phyloP scores from a whole-genome alignment of 1,284 basidiomycete species.

The Cutaneotrichosporon sp. region DNA sequence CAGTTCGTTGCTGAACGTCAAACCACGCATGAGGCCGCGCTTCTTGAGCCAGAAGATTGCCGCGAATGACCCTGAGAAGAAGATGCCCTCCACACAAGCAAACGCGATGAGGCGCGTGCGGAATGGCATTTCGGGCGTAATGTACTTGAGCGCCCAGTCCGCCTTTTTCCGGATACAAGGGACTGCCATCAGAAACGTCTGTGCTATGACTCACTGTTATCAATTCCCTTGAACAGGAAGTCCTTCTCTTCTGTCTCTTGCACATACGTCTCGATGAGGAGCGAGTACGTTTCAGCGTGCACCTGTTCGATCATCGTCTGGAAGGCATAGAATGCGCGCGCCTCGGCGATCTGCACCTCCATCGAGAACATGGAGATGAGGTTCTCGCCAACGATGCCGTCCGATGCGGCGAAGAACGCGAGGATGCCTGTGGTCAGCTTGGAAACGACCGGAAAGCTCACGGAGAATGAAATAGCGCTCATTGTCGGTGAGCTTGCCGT shows the following conservation, averaged over 20 bases:
- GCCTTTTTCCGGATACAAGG: slow-evolving; percentile 80
- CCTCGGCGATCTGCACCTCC: slow-evolving; percentile 90
- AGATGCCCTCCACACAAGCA: slow-evolving; percentile 94
- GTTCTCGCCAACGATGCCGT: slow-evolving; percentile 94
- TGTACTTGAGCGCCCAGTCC: slow-evolving; percentile 92
- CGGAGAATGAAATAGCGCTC: slow-evolving; percentile 93
- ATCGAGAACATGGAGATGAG: slow-evolving; percentile 90
- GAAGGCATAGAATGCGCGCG: slow-evolving; percentile 95
- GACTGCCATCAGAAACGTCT: slow-evolving; percentile 27
- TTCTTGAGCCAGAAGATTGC: slow-evolving; percentile 99
- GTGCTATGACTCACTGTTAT: slow-evolving; percentile 51
- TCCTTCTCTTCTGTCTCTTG: slow-evolving; percentile 57
- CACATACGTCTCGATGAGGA: slow-evolving; percentile 61
- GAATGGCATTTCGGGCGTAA: slow-evolving; percentile 75
- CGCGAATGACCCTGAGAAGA: slow-evolving; percentile 91
- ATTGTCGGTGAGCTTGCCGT: slow-evolving; percentile 77
- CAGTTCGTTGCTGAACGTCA: slow-evolving; percentile 93
- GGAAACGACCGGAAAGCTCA: slow-evolving; percentile 33
- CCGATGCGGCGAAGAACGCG: slow-evolving; percentile 93
- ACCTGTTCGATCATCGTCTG: slow-evolving; percentile 90
- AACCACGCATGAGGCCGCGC: slow-evolving; percentile 94
- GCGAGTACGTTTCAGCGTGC: slow-evolving; percentile 61
- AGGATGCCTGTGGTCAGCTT: slow-evolving; percentile 59
- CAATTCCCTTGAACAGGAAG: slow-evolving; percentile 59
- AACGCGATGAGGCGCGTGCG: slow-evolving; percentile 88